Conservation (phyloP, 768 basidiomycete genomes). For the Polyporus arcularius region DNA sequence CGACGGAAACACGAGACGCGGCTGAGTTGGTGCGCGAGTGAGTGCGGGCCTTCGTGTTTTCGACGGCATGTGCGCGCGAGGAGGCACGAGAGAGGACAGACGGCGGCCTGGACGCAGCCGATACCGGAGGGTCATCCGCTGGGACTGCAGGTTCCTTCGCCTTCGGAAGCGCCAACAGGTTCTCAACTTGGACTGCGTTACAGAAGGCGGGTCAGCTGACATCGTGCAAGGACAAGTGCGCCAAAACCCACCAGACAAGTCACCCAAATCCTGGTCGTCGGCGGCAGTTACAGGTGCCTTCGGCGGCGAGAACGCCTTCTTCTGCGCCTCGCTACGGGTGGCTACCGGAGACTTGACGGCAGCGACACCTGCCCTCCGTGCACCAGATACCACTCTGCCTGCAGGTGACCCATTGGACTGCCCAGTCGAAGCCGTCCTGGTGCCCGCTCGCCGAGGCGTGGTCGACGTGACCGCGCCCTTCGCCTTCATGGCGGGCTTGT, state of each 20-base stretch:
- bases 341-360: conserved; percentile 7
- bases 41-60: neutral
- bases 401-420: conserved; percentile 7
- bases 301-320: conserved; percentile 22
- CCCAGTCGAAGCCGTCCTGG: neutral
- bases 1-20: neutral
- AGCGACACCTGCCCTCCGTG: neutral
- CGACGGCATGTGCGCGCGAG: conserved; percentile 3
- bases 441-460: conserved; percentile 2
- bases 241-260: conserved; percentile 17
- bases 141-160: conserved; percentile 12
- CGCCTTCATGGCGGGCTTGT: neutral
- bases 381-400: conserved; percentile 4
- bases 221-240: too few relatives aligned
- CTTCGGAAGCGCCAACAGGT: conserved; percentile 15
- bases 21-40: conserved; percentile 1
- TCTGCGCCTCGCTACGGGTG: conserved; percentile 1
- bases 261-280: conserved; percentile 5
- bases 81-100: conserved; percentile 15
- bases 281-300: conserved; percentile 5
- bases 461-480: neutral
- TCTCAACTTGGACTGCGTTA: conserved; percentile 17
- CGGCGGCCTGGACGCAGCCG: conserved; percentile 1
- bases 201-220: neutral
- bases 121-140: neutral